Conservation (phyloP, 78 protist species). For the Emiliania huxleyi region DNA sequence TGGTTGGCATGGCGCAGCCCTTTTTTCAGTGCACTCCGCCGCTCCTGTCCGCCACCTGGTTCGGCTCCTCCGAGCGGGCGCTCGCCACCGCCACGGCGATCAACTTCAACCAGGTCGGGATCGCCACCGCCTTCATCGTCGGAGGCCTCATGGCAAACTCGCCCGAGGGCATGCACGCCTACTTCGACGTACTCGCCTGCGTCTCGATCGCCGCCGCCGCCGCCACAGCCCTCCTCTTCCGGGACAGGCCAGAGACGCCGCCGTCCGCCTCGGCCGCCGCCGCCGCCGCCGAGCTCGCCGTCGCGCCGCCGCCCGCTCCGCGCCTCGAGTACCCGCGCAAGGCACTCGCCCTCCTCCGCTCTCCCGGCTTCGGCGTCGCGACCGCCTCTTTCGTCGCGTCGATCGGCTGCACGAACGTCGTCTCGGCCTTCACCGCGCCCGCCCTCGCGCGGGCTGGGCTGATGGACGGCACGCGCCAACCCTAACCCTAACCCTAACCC, state of each 20-base stretch:
- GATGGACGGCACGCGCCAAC: not conserved
- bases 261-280: not conserved
- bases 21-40: conserved; percentile 37
- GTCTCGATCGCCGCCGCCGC: not conserved
- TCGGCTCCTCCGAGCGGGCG: conserved; percentile 8
- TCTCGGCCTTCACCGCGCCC: conserved; percentile 14
- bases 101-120: conserved; percentile 29
- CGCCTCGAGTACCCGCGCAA: not conserved
- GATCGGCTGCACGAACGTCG: not conserved
- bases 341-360: not conserved
- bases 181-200: not conserved
- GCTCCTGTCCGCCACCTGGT: conserved; percentile 32
- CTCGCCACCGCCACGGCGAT: conserved; percentile 13
- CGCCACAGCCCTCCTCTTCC: not conserved
- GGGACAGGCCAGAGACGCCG: not conserved
- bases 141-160: not conserved
- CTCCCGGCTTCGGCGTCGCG: not conserved
- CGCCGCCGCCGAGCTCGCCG: not conserved
- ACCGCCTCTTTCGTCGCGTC: not conserved
- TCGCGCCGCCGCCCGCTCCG: not conserved
- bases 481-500: no score
- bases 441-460: not conserved
- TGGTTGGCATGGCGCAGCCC: conserved; percentile 32
- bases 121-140: conserved; percentile 29
- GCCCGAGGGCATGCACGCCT: not conserved